Base-by-base conservation (phyloP, 2,329 filamentous ascomycete genomes). In the Alternaria alternata region DNA sequence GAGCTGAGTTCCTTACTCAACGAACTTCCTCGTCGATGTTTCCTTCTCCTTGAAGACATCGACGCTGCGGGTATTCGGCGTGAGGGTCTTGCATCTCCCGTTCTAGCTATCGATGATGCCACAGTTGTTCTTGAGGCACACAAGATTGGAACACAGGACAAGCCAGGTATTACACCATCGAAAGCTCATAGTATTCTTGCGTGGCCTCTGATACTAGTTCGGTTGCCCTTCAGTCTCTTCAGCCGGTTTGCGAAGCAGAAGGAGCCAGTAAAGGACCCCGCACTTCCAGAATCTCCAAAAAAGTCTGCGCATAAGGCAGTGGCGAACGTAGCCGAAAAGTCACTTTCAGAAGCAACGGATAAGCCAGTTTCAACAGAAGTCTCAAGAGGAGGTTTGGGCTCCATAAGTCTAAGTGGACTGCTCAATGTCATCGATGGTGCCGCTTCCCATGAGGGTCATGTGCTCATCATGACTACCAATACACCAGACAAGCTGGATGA, bases 351-450 rank as follows among this genome's bases (percentile, higher is more conserved):
- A 26, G 24, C 24, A 26, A 7, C 24, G 24, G 24, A 0, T 26
- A 26, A 26, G 7, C 24, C 24, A 26, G 24, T 26, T 26, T 26
- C 7, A 26, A 26, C 42, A 46, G 28, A 20, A 34, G 28, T 14
- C 7, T n/a, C 11, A 0, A 18, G 12, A 22, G 28, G 28, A 34
- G 14, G 28, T 3, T 24, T 11, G 11, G 16, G 75, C 12, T 77
- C 84, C 16, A 92, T 95, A 46, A 91, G 90, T 1, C 83, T 95
- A 3, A 92, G 91, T 0, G 91, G 91, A 0, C 84, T 95, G 1
- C 84, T 96, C 51, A 95, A 96, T 76, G 89, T 90, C 57, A 92
- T 95, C 42, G 92, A 96, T 71, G 91, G 92, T 54, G 91, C 93
- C 1, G 90, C 90, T 2, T 91, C 88, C 5, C 90, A 92, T 67